phyloP scores from a whole-genome alignment of 179 eudicot species.

The Sideroxylon spinosum region DNA sequence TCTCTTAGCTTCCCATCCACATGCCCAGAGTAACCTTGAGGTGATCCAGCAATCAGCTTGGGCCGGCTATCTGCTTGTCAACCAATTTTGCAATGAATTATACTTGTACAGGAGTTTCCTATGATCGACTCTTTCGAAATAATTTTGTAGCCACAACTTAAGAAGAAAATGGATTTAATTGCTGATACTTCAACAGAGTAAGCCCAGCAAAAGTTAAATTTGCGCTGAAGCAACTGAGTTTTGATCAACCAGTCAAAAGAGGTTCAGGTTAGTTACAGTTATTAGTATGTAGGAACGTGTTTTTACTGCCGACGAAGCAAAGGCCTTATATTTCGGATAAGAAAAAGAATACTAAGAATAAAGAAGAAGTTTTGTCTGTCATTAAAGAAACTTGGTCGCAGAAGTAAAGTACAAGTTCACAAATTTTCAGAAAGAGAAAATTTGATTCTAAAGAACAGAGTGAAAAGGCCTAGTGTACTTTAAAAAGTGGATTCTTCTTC shows the following conservation, averaged over 20 bases:
- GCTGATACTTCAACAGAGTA: no score
- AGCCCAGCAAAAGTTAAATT: no score
- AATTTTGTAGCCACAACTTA: no score
- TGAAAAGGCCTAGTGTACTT: slow-evolving; percentile 15
- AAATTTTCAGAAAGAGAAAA: slow-evolving; percentile 17
- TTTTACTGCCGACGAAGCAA: no score
- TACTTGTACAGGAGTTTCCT: neutral
- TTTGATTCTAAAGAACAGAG: slow-evolving; percentile 1
- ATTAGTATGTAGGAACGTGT: no score
- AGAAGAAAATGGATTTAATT: no score
- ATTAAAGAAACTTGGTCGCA: slow-evolving; percentile 12
- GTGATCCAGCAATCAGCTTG: slow-evolving; percentile 70
- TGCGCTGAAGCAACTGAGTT: no score
- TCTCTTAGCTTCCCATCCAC: slow-evolving; percentile 89
- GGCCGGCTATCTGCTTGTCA: slow-evolving; percentile 72
- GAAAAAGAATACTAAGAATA: slow-evolving; percentile 1
- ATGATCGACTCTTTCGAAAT: no score
- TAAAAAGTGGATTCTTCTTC: slow-evolving; percentile 22
- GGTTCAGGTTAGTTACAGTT: no score
- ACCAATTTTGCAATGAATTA: slow-evolving; percentile 5
- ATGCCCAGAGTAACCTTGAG: slow-evolving; percentile 83
- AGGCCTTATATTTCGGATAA: no score
- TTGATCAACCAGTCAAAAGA: no score
- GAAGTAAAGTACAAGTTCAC: slow-evolving; percentile 16
- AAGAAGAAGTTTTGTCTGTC: slow-evolving; percentile 8